Conservation (phyloP, 106 monocot genomes). For the Cymbidium sinense region DNA sequence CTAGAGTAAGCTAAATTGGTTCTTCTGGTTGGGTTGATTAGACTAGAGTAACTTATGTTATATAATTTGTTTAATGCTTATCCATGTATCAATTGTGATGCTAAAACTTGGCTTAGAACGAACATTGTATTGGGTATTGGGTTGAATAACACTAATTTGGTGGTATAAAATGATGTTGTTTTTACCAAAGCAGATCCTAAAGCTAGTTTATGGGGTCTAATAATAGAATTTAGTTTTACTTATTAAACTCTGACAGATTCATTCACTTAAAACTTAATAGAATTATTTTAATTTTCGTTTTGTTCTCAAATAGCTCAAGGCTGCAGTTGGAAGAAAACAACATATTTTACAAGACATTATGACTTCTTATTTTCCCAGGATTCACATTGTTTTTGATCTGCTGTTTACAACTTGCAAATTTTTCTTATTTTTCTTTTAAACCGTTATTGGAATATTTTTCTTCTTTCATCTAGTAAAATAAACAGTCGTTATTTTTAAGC, state of each 20-base stretch:
- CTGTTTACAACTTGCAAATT: background rate
- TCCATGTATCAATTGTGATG: background rate
- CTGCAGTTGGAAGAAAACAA: background rate
- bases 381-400: background rate
- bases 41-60: background rate
- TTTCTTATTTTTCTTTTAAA: background rate
- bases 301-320: background rate
- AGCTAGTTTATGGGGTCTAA: background rate
- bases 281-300: constrained; percentile 1
- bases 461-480: background rate
- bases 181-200: background rate
- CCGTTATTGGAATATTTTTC: background rate
- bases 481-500: background rate
- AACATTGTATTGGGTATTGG: background rate
- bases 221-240: background rate
- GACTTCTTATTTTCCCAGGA: background rate
- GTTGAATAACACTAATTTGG: background rate
- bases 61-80: background rate
- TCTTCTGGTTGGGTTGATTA: background rate
- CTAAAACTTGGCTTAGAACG: background rate
- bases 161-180: background rate
- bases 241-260: background rate
- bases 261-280: background rate
- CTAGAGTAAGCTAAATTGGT: too few species aligned
- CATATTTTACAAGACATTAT: background rate